A percentile compares a stretch with the other conserved stretches of the same genome.
phyloP scores from a whole-genome alignment of 306 rosid genomes.

The Cucumis hystrix region DNA sequence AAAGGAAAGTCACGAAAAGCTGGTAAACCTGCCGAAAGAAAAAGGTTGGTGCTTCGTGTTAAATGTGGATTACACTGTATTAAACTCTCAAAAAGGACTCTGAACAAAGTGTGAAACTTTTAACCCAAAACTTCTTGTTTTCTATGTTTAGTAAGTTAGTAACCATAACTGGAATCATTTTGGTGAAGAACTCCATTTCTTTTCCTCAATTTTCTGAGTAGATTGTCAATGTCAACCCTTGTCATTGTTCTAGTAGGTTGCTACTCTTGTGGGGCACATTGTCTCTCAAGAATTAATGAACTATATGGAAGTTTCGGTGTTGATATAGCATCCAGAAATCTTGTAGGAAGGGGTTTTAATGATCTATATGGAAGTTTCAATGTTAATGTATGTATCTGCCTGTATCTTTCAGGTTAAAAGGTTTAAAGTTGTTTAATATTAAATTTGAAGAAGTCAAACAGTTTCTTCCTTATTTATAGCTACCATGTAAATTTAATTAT shows the following conservation, averaged over 20 bases:
- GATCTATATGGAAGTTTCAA: too few species aligned
- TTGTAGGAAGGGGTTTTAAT: not conserved
- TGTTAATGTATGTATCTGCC: not conserved
- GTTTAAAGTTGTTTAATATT: not conserved
- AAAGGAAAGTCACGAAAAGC: not conserved
- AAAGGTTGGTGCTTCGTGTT: not conserved
- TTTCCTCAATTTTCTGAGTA: not conserved
- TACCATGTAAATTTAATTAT: not conserved
- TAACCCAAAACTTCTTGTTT: not conserved
- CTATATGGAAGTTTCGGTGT: not conserved
- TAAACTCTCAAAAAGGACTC: not conserved
- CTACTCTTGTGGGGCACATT: not conserved
- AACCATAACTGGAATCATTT: not conserved
- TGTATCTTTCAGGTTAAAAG: not conserved
- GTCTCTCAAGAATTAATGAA: not conserved
- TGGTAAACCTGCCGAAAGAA: not conserved
- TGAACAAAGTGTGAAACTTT: not conserved
- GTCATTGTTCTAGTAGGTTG: not conserved
- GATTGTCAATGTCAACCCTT: not conserved
- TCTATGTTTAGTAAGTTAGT: not conserved
- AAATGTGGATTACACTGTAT: not conserved
- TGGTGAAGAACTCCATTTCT: not conserved
- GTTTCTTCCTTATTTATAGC: not conserved
- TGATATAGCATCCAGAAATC: not conserved
- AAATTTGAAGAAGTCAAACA: not conserved